A percentile compares a stretch with the other conserved stretches of the same genome.
Evolutionary conservation across 257 asterid species (phyloP).

Genomic region (Cynanchum wilfordii): DNA sequence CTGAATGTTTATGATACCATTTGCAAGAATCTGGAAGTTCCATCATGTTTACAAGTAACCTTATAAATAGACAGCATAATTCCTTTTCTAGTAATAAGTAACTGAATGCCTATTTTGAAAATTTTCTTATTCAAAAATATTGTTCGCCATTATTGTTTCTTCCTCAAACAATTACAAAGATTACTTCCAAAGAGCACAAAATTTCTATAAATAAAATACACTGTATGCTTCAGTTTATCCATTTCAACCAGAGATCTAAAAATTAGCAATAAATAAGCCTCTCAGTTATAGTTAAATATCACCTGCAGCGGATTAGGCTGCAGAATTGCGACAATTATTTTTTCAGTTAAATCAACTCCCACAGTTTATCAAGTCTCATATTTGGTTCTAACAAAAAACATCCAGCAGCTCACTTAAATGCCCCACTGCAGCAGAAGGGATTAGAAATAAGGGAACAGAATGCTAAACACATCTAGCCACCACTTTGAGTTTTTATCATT

Average conservation of each 20-base stretch:
- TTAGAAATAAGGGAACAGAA: not conserved
- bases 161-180: not conserved
- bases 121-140: not conserved
- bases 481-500: not conserved
- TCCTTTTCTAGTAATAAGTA: not conserved
- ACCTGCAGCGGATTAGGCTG: not conserved
- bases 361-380: slow-evolving; percentile 6
- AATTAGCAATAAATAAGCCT: not conserved
- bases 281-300: not conserved
- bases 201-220: not conserved
- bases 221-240: not conserved
- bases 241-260: not conserved
- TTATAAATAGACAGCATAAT: not conserved
- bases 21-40: not conserved
- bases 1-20: not conserved
- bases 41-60: not conserved
- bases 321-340: not conserved
- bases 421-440: not conserved
- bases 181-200: not conserved
- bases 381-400: not conserved
- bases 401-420: not conserved
- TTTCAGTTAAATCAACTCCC: not conserved
- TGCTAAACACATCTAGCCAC: too few relatives aligned
- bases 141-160: not conserved
- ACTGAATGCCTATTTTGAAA: not conserved